Percentiles rank a stretch among this genome's conserved stretches.
phyloP scores from a whole-genome alignment of 805 yeast species.

The Cyberlindnera petersonii region DNA sequence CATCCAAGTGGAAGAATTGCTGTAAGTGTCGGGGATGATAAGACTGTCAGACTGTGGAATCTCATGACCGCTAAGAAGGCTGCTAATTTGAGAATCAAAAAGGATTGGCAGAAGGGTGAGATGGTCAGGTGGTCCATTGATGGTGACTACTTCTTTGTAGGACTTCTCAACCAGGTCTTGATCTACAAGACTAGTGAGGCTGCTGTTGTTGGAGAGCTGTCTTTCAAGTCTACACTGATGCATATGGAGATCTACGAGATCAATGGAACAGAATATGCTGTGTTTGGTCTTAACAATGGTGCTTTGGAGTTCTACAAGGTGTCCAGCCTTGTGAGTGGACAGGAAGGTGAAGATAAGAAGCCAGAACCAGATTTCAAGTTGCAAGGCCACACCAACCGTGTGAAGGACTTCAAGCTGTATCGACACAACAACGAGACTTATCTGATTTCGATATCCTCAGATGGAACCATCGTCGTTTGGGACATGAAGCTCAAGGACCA shows the following conservation, averaged over 20 bases:
- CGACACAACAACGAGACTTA: conserved; percentile 38
- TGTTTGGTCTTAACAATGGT: conserved; percentile 72
- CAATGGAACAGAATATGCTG: conserved; percentile 51
- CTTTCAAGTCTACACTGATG: conserved; percentile 59
- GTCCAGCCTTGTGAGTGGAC: conserved; percentile 31
- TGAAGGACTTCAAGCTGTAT: conserved; percentile 68
- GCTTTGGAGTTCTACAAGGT: conserved; percentile 53
- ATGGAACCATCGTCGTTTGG: conserved; percentile 93
- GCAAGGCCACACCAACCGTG: conserved; percentile 80
- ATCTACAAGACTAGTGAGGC: conserved; percentile 64
- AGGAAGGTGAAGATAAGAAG: conserved; percentile 30
- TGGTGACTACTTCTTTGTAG: conserved; percentile 77
- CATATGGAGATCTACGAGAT: conserved; percentile 50
- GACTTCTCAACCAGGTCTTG: conserved; percentile 59
- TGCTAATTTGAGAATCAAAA: conserved; percentile 68
- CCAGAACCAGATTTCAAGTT: conserved; percentile 52
- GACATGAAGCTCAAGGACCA: conserved; percentile 66
- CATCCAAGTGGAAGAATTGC: conserved; percentile 92
- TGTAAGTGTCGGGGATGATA: conserved; percentile 81
- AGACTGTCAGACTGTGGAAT: conserved; percentile 87
- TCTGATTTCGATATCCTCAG: conserved; percentile 82
- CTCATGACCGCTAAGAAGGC: conserved; percentile 96
- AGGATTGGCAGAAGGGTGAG: conserved; percentile 63
- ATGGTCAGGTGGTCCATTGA: conserved; percentile 61
- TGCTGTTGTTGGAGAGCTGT: conserved; percentile 49